Evolutionary conservation across 2,329 filamentous ascomycete genomes (phyloP).

Genomic region (Meredithiella fracta): DNA sequence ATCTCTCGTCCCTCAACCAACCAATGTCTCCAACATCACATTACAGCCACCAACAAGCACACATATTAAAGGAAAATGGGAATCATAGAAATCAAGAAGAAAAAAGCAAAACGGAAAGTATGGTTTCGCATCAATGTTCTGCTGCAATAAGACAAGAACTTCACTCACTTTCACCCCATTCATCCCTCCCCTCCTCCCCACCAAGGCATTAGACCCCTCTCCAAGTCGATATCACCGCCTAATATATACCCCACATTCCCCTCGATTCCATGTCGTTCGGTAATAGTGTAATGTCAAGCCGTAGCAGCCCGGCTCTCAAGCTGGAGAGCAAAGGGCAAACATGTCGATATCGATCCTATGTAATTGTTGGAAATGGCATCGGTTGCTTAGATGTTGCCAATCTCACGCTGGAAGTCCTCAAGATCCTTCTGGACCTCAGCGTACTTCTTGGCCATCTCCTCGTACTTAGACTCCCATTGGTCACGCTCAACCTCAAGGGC

Average conservation of each 20-base stretch:
- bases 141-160: constrained; percentile 10
- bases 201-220: neutral
- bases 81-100: constrained; percentile 3
- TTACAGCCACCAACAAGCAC: neutral
- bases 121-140: constrained; percentile 9
- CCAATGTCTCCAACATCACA: neutral
- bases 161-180: neutral
- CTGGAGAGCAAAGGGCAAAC: neutral
- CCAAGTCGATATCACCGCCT: neutral
- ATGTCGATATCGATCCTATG: constrained; percentile 5
- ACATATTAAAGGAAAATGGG: neutral
- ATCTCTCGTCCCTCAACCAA: neutral
- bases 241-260: neutral
- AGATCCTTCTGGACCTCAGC: constrained; percentile 70
- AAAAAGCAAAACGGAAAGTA: constrained; percentile 8
- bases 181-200: neutral
- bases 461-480: constrained; percentile 94
- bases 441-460: constrained; percentile 93
- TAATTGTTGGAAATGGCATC: neutral
- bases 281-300: neutral
- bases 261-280: neutral
- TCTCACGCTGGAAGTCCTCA: constrained; percentile 76
- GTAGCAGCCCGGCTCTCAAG: neutral
- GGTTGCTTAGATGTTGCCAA: constrained; percentile 67
- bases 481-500: constrained; percentile 83